Evolutionary conservation across 176 grass and related monocot genomes (phyloP).

Genomic region (Carex myosuroides): DNA sequence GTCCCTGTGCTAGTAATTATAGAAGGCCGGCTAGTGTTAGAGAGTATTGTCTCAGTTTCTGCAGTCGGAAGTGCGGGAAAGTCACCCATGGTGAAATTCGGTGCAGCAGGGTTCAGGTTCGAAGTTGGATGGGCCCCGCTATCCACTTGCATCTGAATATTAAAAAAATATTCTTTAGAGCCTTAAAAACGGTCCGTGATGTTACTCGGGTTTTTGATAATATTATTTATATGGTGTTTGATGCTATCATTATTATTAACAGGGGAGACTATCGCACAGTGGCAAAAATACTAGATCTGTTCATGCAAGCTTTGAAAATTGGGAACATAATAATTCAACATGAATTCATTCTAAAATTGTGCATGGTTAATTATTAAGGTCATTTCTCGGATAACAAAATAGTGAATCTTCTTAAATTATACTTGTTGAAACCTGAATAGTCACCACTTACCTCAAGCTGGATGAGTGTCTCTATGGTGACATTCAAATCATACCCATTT

Average conservation of each 20-base stretch:
- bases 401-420: background rate
- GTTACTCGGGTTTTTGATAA: background rate
- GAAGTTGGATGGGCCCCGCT: conserved; percentile 33
- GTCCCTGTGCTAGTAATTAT: conserved; percentile 39
- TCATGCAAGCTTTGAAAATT: background rate
- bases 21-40: conserved; percentile 31
- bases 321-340: background rate
- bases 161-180: background rate
- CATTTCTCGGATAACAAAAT: background rate
- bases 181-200: background rate
- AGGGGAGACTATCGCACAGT: background rate
- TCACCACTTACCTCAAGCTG: conserved; percentile 83
- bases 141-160: conserved; percentile 85
- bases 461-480: conserved; percentile 74
- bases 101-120: conserved; percentile 38
- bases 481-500: conserved; percentile 77
- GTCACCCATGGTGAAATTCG: conserved; percentile 67
- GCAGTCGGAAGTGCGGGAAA: conserved; percentile 68
- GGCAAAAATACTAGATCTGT: background rate
- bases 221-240: background rate
- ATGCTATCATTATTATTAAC: conserved; percentile 7
- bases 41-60: conserved; percentile 50
- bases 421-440: background rate
- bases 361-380: background rate
- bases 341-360: background rate